Percentiles rank a stretch among this genome's conserved stretches.
These are phyloP conservation scores for Neocucurbitaria cava DNA, from an alignment of 2,329 filamentous ascomycete genomes.

Conservation along the genomic window DNA sequence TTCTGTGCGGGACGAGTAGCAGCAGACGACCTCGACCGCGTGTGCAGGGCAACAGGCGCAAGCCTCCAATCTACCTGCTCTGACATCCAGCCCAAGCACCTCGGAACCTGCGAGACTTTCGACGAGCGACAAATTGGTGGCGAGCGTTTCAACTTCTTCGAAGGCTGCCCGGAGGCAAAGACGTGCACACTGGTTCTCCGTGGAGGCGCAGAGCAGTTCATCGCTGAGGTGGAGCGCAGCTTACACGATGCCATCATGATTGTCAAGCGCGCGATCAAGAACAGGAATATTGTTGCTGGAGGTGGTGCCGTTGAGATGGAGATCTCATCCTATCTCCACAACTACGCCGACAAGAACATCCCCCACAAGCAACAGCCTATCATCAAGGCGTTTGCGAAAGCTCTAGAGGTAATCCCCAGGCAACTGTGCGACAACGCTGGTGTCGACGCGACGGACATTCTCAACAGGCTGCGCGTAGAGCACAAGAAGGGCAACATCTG, in stretches of 20 bases:
- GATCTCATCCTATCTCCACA: conserved; percentile 89
- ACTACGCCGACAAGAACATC: conserved; percentile 90
- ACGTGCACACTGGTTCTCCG: conserved; percentile 95
- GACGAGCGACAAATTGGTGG: conserved; percentile 97
- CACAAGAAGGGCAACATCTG: conserved; percentile 91
- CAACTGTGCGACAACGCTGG: conserved; percentile 98
- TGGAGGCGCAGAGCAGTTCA: conserved; percentile 98
- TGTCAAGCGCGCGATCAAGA: conserved; percentile 96
- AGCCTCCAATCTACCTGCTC: conserved; percentile 95
- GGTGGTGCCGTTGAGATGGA: conserved; percentile 98
- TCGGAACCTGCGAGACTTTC: conserved; percentile 88
- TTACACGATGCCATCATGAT: conserved; percentile 99
- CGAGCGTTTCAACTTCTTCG: conserved; percentile 98
- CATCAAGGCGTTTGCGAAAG: conserved; percentile 97
- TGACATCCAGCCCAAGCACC: conserved; percentile 86
- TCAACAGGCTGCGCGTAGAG: conserved; percentile 95
- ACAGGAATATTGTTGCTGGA: conserved; percentile 92
- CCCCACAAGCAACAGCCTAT: conserved; percentile 95
- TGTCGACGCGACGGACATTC: conserved; percentile 96
- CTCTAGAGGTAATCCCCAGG: conserved; percentile 92
- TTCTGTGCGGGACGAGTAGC: conserved; percentile 97
- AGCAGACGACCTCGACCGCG: conserved; percentile 91
- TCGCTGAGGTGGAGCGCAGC: conserved; percentile 96
- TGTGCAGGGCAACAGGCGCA: conserved; percentile 92
- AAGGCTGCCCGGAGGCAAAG: conserved; percentile 92